A percentile compares a stretch with the other conserved stretches of the same genome.
phyloP scores from a whole-genome alignment of 2,329 filamentous ascomycete genomes.

The Emmonsia crescens region DNA sequence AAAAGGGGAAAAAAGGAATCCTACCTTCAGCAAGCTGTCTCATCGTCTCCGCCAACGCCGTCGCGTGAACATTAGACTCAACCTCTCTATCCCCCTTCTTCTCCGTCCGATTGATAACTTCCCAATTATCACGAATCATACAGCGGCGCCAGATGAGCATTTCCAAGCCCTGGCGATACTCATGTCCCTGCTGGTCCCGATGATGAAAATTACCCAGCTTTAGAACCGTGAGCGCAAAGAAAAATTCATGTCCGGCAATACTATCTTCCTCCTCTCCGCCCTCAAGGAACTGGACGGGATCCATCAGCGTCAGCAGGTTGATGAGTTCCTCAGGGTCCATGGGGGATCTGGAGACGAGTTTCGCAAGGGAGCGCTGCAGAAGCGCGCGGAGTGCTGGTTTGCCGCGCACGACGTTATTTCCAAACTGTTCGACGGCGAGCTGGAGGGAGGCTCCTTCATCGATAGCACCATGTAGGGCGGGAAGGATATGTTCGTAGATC shows the following conservation, averaged over 20 bases:
- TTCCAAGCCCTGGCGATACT: slow-evolving; percentile 46
- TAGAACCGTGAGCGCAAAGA: slow-evolving; percentile 53
- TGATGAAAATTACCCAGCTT: slow-evolving; percentile 44
- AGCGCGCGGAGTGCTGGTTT: slow-evolving; percentile 58
- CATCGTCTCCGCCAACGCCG: slow-evolving; percentile 58
- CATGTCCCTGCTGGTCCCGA: slow-evolving; percentile 31
- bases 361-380: slow-evolving; percentile 58
- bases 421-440: slow-evolving; percentile 59
- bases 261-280: slow-evolving; percentile 35
- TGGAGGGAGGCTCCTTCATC: slow-evolving; percentile 70
- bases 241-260: slow-evolving; percentile 55
- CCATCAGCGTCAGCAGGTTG: slow-evolving; percentile 66
- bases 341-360: slow-evolving; percentile 60
- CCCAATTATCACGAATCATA: slow-evolving; percentile 77
- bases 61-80: slow-evolving; percentile 50
- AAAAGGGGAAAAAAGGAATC: slow-evolving; percentile 19
- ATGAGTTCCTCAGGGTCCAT: slow-evolving; percentile 46
- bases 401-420: slow-evolving; percentile 43
- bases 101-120: slow-evolving; percentile 63
- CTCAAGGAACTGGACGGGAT: slow-evolving; percentile 37
- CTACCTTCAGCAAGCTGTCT: slow-evolving; percentile 54
- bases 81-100: slow-evolving; percentile 61
- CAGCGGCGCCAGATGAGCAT: slow-evolving; percentile 79
- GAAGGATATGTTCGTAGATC: slow-evolving; percentile 59
- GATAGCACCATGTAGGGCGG: slow-evolving; percentile 58